Conservation (phyloP, 179 eudicot genomes). For the Beta lomatogona region DNA sequence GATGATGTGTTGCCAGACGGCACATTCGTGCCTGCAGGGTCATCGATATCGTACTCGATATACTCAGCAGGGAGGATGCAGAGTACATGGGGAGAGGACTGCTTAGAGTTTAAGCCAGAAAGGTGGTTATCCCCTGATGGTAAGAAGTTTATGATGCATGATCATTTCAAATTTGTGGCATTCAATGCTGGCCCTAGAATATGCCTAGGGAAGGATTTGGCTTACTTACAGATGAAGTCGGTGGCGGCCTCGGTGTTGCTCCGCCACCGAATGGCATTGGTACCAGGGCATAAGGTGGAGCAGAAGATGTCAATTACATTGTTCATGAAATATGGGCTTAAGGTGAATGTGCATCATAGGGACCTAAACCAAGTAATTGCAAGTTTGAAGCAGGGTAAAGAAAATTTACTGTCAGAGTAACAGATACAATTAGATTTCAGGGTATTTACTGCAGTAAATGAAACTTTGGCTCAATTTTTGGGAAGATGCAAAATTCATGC, state of each 20-base stretch:
- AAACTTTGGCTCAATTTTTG: not conserved
- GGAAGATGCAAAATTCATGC: constrained; percentile 21
- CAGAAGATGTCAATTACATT: constrained; percentile 88
- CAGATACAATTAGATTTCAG: not conserved
- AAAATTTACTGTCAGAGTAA: constrained; percentile 7
- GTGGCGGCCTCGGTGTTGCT: constrained; percentile 73
- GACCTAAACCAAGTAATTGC: constrained; percentile 44
- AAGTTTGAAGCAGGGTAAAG: constrained; percentile 21
- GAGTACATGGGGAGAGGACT: constrained; percentile 86
- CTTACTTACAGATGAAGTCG: constrained; percentile 82
- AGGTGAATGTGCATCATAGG: constrained; percentile 63
- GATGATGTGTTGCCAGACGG: constrained; percentile 89
- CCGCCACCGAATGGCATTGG: constrained; percentile 58
- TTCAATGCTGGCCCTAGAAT: constrained; percentile 89
- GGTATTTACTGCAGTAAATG: constrained; percentile 21
- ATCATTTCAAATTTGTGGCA: constrained; percentile 71
- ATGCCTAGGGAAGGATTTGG: constrained; percentile 74
- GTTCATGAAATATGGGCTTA: constrained; percentile 86
- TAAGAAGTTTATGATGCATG: constrained; percentile 51
- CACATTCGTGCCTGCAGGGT: constrained; percentile 85
- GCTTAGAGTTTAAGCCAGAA: constrained; percentile 75
- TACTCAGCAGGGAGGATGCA: constrained; percentile 88
- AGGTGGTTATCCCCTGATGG: constrained; percentile 69
- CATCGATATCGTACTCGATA: constrained; percentile 82
- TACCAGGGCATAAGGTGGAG: constrained; percentile 68